Evolutionary conservation across 352 stramenopile species (phyloP), one percentile per base, ranked within the genome.

Genomic region (Peronospora tabacina): DNA sequence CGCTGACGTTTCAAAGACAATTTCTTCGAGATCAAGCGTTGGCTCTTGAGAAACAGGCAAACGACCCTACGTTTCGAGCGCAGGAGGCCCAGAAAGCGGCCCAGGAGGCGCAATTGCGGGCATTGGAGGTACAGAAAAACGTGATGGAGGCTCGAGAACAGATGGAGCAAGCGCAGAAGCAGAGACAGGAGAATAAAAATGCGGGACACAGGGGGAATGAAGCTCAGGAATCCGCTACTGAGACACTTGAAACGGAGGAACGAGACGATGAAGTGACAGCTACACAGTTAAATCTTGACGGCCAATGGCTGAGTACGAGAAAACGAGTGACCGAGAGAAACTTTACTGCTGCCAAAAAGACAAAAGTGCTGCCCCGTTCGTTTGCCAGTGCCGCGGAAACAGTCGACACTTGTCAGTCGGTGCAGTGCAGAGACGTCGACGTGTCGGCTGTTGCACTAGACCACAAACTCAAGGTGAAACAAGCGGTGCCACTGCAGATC

Each of bases 1-100:
- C 78, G 24, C 63, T 94, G 17, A 90, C 78, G 35, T 94, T 89
- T 57, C 82, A 93, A 51, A 58, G 52, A 13, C 67, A 86, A 49
- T 70, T 74, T 51, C 44, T 68, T 2, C 42, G 57, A 20, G 78
- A 88, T 10, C 48, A 84, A 38, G 19, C 58, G 13, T 55, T 35
- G 3, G 49, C 7, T 37, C 7, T 39, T 2, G 37, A 52, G 26
- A 39, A 53, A 11, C 6, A 64, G 33, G 37, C 49, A 32, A 17
- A 58, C 11, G 49, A 58, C 8, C 44, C 45, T 0, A 48, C 32
- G 10, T 22, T 49, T 8, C 22, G 8, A 28, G 37, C 46, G 15
- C 44, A 49, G 16, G 39, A 54, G 26, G 55, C 54, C 10, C 53
- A 41, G 39, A 61, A 63, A 45, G 48, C 51, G n/a, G 39, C 53